Evolutionary conservation across 2,329 filamentous ascomycete species (phyloP).

Genomic region (Fusarium chaquense): DNA sequence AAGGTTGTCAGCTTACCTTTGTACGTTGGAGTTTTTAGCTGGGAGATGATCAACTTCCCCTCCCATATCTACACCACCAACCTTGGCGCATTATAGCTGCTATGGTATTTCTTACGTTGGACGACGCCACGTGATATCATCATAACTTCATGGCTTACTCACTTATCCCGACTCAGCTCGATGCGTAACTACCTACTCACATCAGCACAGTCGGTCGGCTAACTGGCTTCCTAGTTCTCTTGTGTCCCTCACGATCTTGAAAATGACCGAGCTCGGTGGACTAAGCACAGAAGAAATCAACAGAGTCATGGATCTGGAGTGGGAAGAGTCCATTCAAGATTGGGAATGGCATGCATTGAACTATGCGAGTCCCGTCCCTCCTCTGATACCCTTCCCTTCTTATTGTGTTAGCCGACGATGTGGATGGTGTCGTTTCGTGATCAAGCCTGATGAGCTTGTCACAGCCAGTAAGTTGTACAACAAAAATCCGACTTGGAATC

Average conservation of each 20-base stretch:
- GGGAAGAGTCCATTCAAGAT: conserved; percentile 18
- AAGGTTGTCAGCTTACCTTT: background rate
- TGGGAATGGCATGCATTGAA: conserved; percentile 25
- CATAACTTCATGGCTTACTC: background rate
- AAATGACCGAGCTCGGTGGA: conserved; percentile 14
- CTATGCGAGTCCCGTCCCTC: conserved; percentile 4
- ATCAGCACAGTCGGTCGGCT: background rate
- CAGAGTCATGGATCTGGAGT: conserved; percentile 24
- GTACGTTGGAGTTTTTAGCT: background rate
- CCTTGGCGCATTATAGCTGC: background rate
- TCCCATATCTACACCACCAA: background rate
- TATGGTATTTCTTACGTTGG: conserved; percentile 6
- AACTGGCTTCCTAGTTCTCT: background rate
- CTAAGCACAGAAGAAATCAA: conserved; percentile 20
- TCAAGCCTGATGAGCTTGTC: conserved; percentile 15
- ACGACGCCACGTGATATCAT: conserved; percentile 24
- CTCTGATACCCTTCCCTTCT: conserved; percentile 18
- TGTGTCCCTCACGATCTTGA: background rate
- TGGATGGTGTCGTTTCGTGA: conserved; percentile 34
- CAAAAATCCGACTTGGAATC: background rate
- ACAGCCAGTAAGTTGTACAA: conserved; percentile 7
- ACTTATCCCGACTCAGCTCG: background rate
- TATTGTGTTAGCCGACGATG: conserved; percentile 31
- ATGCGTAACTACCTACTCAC: background rate
- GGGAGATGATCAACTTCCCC: background rate